Evolutionary conservation across 352 stramenopile species (phyloP).

Genomic region (Pythium sukuiense): DNA sequence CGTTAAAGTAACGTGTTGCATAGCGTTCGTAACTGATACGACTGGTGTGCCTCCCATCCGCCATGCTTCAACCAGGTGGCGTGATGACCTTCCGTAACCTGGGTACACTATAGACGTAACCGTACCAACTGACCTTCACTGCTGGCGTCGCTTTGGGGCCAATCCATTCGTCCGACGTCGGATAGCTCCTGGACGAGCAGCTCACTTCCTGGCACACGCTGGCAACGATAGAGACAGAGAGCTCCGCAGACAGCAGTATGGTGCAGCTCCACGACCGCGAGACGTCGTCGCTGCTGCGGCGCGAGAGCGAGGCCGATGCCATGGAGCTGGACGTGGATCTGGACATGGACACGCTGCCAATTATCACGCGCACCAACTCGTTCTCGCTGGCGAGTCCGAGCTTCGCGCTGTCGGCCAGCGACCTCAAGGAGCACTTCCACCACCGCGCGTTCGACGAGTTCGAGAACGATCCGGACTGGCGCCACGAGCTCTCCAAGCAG

Average conservation of each 20-base stretch:
- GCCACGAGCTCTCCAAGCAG: slow-evolving; percentile 46
- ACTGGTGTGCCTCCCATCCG: not conserved
- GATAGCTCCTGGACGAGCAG: not conserved
- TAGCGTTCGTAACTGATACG: not conserved
- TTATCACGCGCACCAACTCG: slow-evolving; percentile 53
- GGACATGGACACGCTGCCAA: slow-evolving; percentile 29
- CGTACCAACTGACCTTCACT: not conserved
- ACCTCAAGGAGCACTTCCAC: slow-evolving; percentile 36
- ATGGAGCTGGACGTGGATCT: slow-evolving; percentile 27
- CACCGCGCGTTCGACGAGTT: slow-evolving; percentile 37
- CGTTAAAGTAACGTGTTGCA: slow-evolving; percentile 2
- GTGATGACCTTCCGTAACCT: not conserved
- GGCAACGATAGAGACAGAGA: not conserved
- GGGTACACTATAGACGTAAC: not conserved
- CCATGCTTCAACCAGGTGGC: slow-evolving; percentile 1
- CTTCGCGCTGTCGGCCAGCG: slow-evolving; percentile 38
- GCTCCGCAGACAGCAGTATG: not conserved
- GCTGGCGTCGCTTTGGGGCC: not conserved
- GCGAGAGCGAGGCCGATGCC: slow-evolving; percentile 13
- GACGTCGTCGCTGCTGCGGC: slow-evolving; percentile 20
- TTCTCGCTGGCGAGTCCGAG: slow-evolving; percentile 54
- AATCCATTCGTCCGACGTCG: not conserved
- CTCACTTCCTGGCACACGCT: not conserved
- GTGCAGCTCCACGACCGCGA: slow-evolving; percentile 9
- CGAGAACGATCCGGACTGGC: slow-evolving; percentile 41